phyloP scores from a whole-genome alignment of 2,329 filamentous ascomycete genomes.

The Cercospora beticola region DNA sequence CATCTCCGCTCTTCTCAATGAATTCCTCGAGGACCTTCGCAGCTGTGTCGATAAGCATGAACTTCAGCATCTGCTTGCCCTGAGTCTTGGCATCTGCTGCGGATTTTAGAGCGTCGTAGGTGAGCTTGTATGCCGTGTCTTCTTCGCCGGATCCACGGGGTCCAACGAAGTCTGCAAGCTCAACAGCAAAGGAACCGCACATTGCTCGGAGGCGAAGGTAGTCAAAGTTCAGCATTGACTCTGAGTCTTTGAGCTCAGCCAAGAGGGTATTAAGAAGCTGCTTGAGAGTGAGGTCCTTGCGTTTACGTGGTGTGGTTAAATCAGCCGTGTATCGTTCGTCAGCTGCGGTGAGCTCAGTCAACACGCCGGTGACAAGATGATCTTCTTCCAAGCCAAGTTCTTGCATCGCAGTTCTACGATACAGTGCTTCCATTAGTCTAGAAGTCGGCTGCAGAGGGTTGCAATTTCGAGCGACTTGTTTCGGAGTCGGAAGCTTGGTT shows the following conservation, averaged over 20 bases:
- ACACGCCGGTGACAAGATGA: neutral
- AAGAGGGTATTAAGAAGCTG: neutral
- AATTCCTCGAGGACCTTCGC: neutral
- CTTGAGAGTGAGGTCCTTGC: neutral
- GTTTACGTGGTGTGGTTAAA: neutral
- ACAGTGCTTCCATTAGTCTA: neutral
- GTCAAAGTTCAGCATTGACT: neutral
- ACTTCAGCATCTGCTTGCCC: neutral
- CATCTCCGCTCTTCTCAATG: neutral
- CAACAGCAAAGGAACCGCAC: neutral
- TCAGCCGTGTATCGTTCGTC: neutral
- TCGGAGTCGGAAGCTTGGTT: neutral
- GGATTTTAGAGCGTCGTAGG: neutral
- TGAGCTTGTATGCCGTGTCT: neutral
- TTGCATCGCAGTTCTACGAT: neutral
- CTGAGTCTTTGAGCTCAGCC: neutral
- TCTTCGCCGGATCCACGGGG: neutral
- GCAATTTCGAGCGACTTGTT: neutral
- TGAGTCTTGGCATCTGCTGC: neutral
- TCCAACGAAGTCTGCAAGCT: neutral
- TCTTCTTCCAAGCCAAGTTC: neutral
- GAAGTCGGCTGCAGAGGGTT: neutral
- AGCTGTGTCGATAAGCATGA: neutral
- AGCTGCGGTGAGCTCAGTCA: neutral
- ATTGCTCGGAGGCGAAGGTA: neutral